Conservation (phyloP, 2,329 filamentous ascomycete genomes). For the Pseudomassariella vexata region DNA sequence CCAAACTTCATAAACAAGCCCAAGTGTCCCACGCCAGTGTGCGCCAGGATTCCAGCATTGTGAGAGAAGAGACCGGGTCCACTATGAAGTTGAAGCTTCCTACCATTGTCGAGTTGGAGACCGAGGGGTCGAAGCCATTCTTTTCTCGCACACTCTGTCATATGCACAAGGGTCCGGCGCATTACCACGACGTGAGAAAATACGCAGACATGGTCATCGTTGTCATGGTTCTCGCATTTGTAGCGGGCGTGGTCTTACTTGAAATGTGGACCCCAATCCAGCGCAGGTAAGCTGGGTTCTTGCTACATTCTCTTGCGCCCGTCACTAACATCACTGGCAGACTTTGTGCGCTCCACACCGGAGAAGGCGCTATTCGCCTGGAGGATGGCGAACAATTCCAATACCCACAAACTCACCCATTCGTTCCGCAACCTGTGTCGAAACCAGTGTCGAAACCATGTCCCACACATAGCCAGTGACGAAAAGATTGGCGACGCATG, state of each 20-base stretch:
- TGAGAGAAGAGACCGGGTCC: slow-evolving; percentile 20
- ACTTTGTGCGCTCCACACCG: slow-evolving; percentile 9
- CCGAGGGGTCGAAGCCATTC: slow-evolving; percentile 18
- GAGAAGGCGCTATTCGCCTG: slow-evolving; percentile 16
- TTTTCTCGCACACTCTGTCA: slow-evolving; percentile 19
- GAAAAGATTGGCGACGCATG: too few relatives aligned
- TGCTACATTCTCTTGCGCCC: background rate
- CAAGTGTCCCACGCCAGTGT: slow-evolving; percentile 12
- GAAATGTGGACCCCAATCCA: slow-evolving; percentile 16
- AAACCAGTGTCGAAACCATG: too few relatives aligned
- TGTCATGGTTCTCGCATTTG: slow-evolving; percentile 14
- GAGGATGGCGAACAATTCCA: slow-evolving; percentile 10
- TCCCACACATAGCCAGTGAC: too few relatives aligned
- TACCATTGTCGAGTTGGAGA: slow-evolving; percentile 22
- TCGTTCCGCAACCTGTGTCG: background rate
- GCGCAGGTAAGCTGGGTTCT: slow-evolving; percentile 13
- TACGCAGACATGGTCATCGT: slow-evolving; percentile 20
- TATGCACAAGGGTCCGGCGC: slow-evolving; percentile 14
- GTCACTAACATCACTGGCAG: slow-evolving; percentile 12
- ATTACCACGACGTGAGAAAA: slow-evolving; percentile 18
- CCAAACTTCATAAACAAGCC: background rate
- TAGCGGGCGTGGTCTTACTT: slow-evolving; percentile 14
- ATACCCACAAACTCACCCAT: background rate
- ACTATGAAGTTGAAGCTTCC: slow-evolving; percentile 14
- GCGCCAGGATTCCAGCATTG: slow-evolving; percentile 20